Evolutionary conservation across 805 yeast species (phyloP), one percentile per base, ranked within the genome.

Genomic region (Candida corydali): DNA sequence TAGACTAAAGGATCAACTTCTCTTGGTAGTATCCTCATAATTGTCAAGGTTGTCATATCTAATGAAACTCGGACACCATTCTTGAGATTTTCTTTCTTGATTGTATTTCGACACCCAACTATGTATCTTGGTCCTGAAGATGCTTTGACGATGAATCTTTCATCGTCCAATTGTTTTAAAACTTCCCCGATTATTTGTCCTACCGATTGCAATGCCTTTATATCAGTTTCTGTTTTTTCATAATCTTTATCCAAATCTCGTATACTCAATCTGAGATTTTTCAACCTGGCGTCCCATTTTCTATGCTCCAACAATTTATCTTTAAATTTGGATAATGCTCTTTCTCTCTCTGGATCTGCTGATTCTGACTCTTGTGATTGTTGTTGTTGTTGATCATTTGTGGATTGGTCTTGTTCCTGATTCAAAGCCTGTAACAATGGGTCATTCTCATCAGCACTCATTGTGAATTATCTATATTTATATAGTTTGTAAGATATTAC

Each of bases 131-230:
- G 98, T 3, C 98, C 98, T 30, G 93, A 83, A 10, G 95, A 84
- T 2, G 98, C 97, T 68, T 91, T 91, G 34, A 93, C 98, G 46
- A 91, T 91, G 59, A 81, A 93, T 51, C 96, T 73, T 57, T 93
- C 98, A 35, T 86, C 95, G 45, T 91, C 95, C 52, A 93, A 71
- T 59, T 88, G 96, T 61, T 93, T 93, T 66, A 93, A 76, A 19
- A 93, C 95, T 62, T 93, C 98, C 39, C 98, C 98, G 47, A 93
- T 85, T 55, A 93, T 80, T 63, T 93, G 98, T 3, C 98, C 98
- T 44, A 93, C 95, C 45, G 94, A 82, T 63, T 93, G 98, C 47
- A 93, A 72, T 12, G 98, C 98, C 65, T 88, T 91, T 60, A 93
- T 93, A 53, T 93, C 98, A 49, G 88, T 86, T 59, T 93, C 99